phyloP scores from a whole-genome alignment of 495 filamentous ascomycete genomes.

The Penicillium psychrofluorescens region DNA sequence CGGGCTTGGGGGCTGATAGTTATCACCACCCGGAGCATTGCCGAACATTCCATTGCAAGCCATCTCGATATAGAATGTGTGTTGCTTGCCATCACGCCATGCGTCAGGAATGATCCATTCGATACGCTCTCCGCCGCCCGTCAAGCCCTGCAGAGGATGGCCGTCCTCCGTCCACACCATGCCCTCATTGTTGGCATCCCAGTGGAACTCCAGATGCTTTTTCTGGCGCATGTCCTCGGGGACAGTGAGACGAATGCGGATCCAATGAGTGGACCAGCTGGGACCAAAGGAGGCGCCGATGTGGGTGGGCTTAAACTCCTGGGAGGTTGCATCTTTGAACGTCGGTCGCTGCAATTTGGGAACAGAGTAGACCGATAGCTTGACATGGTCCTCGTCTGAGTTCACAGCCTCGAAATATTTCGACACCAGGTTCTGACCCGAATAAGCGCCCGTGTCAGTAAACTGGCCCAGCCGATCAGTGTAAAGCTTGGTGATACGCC shows the following conservation, averaged over 20 bases:
- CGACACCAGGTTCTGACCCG: slow-evolving; percentile 64
- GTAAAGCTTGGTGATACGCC: slow-evolving; percentile 84
- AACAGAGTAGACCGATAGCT: slow-evolving; percentile 80
- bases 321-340: slow-evolving; percentile 81
- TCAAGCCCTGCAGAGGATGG: slow-evolving; percentile 82
- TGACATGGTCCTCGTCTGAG: slow-evolving; percentile 67
- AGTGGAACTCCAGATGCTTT: slow-evolving; percentile 82
- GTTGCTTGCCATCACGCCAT: slow-evolving; percentile 76
- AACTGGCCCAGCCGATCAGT: slow-evolving; percentile 77
- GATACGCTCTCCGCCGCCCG: slow-evolving; percentile 79
- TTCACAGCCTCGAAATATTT: slow-evolving; percentile 71
- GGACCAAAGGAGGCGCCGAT: slow-evolving; percentile 82
- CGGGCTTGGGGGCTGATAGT: slow-evolving; percentile 80
- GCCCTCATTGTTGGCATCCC: slow-evolving; percentile 90
- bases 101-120: slow-evolving; percentile 84
- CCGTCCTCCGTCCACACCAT: slow-evolving; percentile 86
- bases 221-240: slow-evolving; percentile 64
- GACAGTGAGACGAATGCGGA: slow-evolving; percentile 71
- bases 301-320: slow-evolving; percentile 67
- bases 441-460: slow-evolving; percentile 73
- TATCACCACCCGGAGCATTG: slow-evolving; percentile 77
- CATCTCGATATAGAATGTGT: slow-evolving; percentile 93
- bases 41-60: slow-evolving; percentile 99
- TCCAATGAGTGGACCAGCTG: slow-evolving; percentile 99
- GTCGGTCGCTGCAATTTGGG: slow-evolving; percentile 71